Base-by-base conservation (phyloP, 345 rosid species). In the Jatropha curcas region DNA sequence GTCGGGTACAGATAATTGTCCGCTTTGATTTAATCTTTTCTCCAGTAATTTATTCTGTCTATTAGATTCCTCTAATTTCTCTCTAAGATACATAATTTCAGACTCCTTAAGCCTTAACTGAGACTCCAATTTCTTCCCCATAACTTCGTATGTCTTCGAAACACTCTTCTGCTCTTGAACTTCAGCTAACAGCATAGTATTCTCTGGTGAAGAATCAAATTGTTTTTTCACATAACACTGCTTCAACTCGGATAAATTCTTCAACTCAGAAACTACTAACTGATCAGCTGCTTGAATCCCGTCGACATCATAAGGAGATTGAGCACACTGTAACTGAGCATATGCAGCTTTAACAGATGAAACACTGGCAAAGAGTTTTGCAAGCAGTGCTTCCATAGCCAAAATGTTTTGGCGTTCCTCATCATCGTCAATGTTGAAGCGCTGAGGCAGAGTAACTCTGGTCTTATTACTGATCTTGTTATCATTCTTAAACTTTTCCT, bases 271-370 rank as follows among this genome's bases (percentile, higher is more conserved):
- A 10, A 95, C 87, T 0, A 95, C 73, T 74, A 72, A 73, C 52
- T 57, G 76, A 77, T 95, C 99, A 3, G 99, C 84, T 20, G 82
- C 78, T 68, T 89, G 94, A 60, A 95, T 89, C 72, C 88, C 91
- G 20, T 80, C 89, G 2, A 86, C 85, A 73, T 95, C 92, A 51
- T 91, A 95, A 2, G 99, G 99, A 55, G 96, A 86, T 79, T 95
- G 98, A 16, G 92, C 83, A 62, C 74, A 71, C 79, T 95, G 99
- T 65, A 95, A 65, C 78, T 89, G 93, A 6, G 93, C 92, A 71
- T 95, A 95, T 0, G 87, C 82, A 0, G 99, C 88, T 76, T 95
- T 95, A 11, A 87, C 77, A 1, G 93, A 79, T 7, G 99, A 95
- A 74, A 88, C 48, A 45, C 86, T 77, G n/a, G 99, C 94, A 68